Conservation (phyloP, 371 early-diverging fungal genomes). For the Entomophthora muscae region DNA sequence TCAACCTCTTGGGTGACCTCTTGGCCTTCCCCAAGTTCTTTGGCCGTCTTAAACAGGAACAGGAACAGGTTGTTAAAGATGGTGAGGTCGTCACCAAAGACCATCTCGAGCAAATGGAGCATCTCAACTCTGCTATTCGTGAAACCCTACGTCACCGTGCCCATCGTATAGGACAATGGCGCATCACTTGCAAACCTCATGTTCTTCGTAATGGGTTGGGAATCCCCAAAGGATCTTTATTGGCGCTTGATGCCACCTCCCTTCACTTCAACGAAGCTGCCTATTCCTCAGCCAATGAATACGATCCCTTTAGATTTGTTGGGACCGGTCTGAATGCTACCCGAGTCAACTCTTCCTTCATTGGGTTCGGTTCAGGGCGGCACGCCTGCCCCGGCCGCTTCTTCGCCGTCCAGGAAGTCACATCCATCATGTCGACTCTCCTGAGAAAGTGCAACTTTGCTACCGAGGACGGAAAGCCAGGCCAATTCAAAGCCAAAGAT, state of each 20-base stretch:
- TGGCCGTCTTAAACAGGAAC: conserved; percentile 16
- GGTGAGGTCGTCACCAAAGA: conserved; percentile 13
- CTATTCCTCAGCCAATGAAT: conserved; percentile 5
- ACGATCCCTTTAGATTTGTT: conserved; percentile 20
- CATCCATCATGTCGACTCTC: conserved; percentile 9
- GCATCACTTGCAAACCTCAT: conserved; percentile 10
- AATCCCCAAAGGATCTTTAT: conserved; percentile 15
- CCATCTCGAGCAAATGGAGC: conserved; percentile 14
- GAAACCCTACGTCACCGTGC: conserved; percentile 14
- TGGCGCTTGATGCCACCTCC: background rate
- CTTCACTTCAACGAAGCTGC: conserved; percentile 10
- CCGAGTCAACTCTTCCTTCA: conserved; percentile 18
- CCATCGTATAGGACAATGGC: conserved; percentile 12
- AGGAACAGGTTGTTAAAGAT: conserved; percentile 12
- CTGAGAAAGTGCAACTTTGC: conserved; percentile 3
- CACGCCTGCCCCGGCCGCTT: conserved; percentile 30
- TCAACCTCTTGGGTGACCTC: conserved; percentile 15
- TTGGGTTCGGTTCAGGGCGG: conserved; percentile 29
- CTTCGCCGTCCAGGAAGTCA: conserved; percentile 27
- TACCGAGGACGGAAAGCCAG: background rate
- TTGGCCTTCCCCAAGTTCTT: conserved; percentile 17
- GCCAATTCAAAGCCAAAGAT: background rate
- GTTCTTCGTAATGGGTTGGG: conserved; percentile 16
- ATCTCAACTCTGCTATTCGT: conserved; percentile 22
- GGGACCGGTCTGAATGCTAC: conserved; percentile 14